Conservation (phyloP, 345 rosid species). For the Heritiera fomes region DNA sequence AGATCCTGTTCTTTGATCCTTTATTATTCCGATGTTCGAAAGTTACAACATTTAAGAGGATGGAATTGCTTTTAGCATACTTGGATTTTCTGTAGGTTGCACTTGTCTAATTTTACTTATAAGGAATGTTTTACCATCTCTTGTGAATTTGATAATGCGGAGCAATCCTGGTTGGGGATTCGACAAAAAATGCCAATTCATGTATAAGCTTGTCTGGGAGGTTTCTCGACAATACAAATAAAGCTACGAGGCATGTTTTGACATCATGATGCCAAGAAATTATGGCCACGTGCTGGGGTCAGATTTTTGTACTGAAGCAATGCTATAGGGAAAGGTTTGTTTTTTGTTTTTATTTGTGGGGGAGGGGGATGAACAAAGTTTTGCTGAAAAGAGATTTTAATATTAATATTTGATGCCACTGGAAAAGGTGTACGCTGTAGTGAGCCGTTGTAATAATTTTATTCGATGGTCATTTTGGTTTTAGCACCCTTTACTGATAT, state of each 20-base stretch:
- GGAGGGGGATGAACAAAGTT: too few relatives aligned
- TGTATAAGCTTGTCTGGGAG: conserved; percentile 81
- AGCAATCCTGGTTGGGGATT: conserved; percentile 97
- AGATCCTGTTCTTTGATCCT: background rate
- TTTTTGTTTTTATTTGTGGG: too few relatives aligned
- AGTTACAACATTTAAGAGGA: background rate
- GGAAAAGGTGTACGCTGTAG: too few relatives aligned
- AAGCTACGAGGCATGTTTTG: conserved; percentile 15
- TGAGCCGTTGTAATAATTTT: too few relatives aligned
- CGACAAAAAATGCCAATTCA: conserved; percentile 84
- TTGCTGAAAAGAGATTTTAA: too few relatives aligned
- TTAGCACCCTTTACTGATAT: too few relatives aligned
- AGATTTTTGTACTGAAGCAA: background rate
- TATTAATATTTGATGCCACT: too few relatives aligned
- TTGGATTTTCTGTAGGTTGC: background rate
- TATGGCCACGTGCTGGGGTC: background rate
- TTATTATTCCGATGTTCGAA: background rate
- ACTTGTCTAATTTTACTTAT: background rate
- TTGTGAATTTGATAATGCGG: conserved; percentile 44
- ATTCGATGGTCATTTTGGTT: too few relatives aligned
- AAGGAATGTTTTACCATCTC: background rate
- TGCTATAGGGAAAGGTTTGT: background rate
- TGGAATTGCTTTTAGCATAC: background rate
- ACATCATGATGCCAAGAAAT: background rate
- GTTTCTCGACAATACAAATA: conserved; percentile 65